phyloP scores from a whole-genome alignment of 2,329 filamentous ascomycete genomes.

The Claviceps lovelessii region DNA sequence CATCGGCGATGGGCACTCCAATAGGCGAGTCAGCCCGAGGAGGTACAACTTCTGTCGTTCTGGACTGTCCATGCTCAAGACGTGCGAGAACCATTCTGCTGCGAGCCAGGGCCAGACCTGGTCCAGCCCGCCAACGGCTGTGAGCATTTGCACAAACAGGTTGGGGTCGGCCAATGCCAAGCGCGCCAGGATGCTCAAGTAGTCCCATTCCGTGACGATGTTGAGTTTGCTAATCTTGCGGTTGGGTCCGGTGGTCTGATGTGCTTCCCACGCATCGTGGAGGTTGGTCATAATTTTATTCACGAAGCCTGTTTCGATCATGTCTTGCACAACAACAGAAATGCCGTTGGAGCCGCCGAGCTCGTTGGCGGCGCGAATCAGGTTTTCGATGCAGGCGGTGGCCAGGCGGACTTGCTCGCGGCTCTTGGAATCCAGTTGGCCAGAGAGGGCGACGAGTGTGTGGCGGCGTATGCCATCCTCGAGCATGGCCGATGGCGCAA shows the following conservation, averaged over 20 bases:
- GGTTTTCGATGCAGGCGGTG: conserved; percentile 46
- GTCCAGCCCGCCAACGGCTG: conserved; percentile 30
- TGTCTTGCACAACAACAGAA: conserved; percentile 47
- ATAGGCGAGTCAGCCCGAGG: conserved; percentile 55
- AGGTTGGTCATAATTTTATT: conserved; percentile 50
- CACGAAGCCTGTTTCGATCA: conserved; percentile 49
- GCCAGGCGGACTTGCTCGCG: conserved; percentile 45
- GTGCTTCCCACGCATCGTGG: conserved; percentile 55
- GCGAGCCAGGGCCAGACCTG: conserved; percentile 46
- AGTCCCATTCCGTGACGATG: conserved; percentile 67
- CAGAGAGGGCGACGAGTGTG: conserved; percentile 34
- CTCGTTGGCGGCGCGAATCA: conserved; percentile 48
- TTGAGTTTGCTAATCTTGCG: conserved; percentile 54
- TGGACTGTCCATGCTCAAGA: conserved; percentile 52
- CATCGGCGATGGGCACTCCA: conserved; percentile 46
- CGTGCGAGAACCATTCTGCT: conserved; percentile 52
- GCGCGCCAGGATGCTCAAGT: conserved; percentile 69
- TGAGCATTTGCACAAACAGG: conserved; percentile 48
- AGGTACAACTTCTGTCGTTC: conserved; percentile 57
- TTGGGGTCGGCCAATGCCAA: conserved; percentile 59
- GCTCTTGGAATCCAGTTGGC: conserved; percentile 35
- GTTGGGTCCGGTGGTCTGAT: conserved; percentile 71
- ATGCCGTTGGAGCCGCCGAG: conserved; percentile 49
- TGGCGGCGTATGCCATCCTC: conserved; percentile 38
- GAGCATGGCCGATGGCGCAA: conserved; percentile 54